phyloP scores from a whole-genome alignment of 805 yeast species.

The Jamesozyma piceae region DNA sequence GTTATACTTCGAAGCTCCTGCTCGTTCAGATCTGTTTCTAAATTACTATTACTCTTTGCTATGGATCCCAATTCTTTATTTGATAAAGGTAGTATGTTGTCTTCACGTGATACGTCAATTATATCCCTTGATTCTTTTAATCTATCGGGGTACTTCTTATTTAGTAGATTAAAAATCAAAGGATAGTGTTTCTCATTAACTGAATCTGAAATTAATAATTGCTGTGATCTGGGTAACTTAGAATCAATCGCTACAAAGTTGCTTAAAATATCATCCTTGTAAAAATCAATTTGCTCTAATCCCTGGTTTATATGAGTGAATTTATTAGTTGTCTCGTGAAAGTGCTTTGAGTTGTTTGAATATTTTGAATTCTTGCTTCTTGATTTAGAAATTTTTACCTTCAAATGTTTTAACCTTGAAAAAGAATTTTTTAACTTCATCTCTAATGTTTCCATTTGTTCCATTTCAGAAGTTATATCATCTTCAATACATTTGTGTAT shows the following conservation, averaged over 20 bases:
- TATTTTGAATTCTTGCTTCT: constrained; percentile 10
- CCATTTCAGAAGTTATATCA: constrained; percentile 27
- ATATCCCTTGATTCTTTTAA: constrained; percentile 5
- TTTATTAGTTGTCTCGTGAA: constrained; percentile 6
- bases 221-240: constrained; percentile 30
- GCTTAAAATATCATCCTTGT: constrained; percentile 8
- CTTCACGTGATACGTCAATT: not conserved
- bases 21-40: not conserved
- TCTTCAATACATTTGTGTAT: constrained; percentile 18
- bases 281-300: constrained; percentile 8
- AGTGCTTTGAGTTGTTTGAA: constrained; percentile 6
- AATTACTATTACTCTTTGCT: not conserved
- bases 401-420: constrained; percentile 16
- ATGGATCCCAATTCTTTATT: not conserved
- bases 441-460: constrained; percentile 22
- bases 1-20: not conserved
- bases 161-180: constrained; percentile 28
- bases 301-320: constrained; percentile 7
- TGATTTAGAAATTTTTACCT: constrained; percentile 8
- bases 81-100: not conserved
- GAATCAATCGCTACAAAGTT: constrained; percentile 31
- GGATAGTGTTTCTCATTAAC: constrained; percentile 39
- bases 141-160: constrained; percentile 6
- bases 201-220: constrained; percentile 30
- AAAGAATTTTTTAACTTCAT: constrained; percentile 16